Evolutionary conservation across 768 basidiomycete genomes (phyloP).

Genomic region (Boletus bicolor): DNA sequence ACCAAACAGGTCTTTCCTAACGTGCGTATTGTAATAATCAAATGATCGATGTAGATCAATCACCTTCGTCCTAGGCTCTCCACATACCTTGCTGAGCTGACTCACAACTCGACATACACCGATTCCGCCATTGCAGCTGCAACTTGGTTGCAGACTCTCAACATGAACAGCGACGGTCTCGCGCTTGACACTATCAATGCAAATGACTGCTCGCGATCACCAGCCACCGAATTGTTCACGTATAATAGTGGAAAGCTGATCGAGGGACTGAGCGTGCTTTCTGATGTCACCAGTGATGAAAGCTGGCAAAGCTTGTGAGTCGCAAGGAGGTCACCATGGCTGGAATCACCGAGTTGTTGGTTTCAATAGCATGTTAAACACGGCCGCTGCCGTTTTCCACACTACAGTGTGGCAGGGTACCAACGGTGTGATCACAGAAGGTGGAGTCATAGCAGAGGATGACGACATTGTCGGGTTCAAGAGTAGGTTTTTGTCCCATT

Average conservation of each 20-base stretch:
- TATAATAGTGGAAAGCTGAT: conserved; percentile 55
- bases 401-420: conserved; percentile 44
- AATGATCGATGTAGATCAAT: neutral
- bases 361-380: conserved; percentile 34
- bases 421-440: conserved; percentile 54
- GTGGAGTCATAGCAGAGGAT: conserved; percentile 37
- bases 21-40: conserved; percentile 26
- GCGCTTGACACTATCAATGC: conserved; percentile 48
- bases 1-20: conserved; percentile 36
- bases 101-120: conserved; percentile 42
- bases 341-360: neutral
- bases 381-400: conserved; percentile 42
- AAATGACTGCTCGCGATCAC: conserved; percentile 45
- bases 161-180: conserved; percentile 40
- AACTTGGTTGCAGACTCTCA: conserved; percentile 46
- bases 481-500: conserved; percentile 28
- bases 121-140: conserved; percentile 46
- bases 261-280: conserved; percentile 48
- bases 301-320: conserved; percentile 43
- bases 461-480: conserved; percentile 54
- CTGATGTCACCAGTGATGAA: conserved; percentile 39
- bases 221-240: conserved; percentile 47
- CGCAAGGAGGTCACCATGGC: neutral
- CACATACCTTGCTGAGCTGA: conserved; percentile 46
- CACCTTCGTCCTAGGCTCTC: conserved; percentile 37